These are phyloP conservation scores for Sherardia arvensis DNA, from an alignment of 257 asterid species.

Conservation along the genomic window DNA sequence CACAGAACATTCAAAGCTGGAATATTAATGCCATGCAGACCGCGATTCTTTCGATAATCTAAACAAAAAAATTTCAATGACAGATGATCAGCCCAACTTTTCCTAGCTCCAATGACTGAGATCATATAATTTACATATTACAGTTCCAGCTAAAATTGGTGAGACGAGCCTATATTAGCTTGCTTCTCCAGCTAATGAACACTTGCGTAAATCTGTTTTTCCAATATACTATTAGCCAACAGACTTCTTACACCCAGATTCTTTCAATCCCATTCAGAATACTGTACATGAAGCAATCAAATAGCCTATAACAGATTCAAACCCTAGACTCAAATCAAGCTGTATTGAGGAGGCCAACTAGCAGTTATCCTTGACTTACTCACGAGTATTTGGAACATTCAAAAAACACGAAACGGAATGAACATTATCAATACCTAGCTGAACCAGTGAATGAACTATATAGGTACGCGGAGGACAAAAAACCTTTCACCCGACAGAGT, in stretches of 20 bases:
- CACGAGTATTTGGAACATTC: not conserved
- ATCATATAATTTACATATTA: not conserved
- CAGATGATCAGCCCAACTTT: not conserved
- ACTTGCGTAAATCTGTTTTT: too few species aligned
- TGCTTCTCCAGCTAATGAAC: not conserved
- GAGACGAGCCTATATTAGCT: not conserved
- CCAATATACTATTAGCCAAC: too few species aligned
- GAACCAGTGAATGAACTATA: not conserved
- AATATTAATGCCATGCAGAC: too few species aligned
- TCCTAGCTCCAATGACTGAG: not conserved
- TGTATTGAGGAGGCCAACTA: not conserved
- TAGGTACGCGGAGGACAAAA: not conserved
- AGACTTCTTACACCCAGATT: too few species aligned
- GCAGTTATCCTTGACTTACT: not conserved
- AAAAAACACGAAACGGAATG: not conserved
- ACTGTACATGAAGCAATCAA: not conserved
- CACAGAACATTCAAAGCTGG: too few species aligned
- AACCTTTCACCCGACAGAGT: not conserved
- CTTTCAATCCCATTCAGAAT: not conserved
- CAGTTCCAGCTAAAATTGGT: not conserved
- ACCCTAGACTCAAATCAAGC: not conserved
- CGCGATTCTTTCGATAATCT: too few species aligned
- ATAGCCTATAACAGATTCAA: not conserved
- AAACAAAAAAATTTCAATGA: not conserved
- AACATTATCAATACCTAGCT: not conserved